Evolutionary conservation across 2,329 filamentous ascomycete species (phyloP).

Genomic region (Paraphoma chrysanthemicola): DNA sequence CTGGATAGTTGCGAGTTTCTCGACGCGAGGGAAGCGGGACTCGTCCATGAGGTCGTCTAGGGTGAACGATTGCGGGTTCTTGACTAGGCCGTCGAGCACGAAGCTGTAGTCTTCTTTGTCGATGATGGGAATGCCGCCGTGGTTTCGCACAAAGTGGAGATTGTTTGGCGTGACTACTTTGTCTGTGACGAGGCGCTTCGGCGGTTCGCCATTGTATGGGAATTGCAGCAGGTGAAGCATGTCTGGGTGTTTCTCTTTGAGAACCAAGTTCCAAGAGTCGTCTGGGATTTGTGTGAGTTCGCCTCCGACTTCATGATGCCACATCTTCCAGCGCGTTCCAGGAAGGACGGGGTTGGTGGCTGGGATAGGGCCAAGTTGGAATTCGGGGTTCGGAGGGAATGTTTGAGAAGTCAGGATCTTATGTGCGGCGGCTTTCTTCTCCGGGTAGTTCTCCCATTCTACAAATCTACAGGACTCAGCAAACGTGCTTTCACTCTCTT

Average conservation of each 20-base stretch:
- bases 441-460: conserved; percentile 59
- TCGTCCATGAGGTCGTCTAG: conserved; percentile 68
- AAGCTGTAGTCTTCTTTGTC: conserved; percentile 63
- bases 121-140: conserved; percentile 73
- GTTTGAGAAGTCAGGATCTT: conserved; percentile 53
- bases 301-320: not conserved
- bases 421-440: conserved; percentile 65
- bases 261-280: conserved; percentile 59
- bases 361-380: conserved; percentile 52
- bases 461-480: conserved; percentile 50
- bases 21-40: conserved; percentile 63
- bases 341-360: conserved; percentile 53
- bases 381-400: conserved; percentile 48
- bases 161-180: conserved; percentile 67
- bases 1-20: conserved; percentile 67
- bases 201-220: conserved; percentile 57
- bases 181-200: conserved; percentile 28
- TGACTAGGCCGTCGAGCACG: conserved; percentile 67
- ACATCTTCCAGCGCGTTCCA: conserved; percentile 53
- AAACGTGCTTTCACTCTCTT: conserved; percentile 39
- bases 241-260: conserved; percentile 52
- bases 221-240: conserved; percentile 57
- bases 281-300: conserved; percentile 55
- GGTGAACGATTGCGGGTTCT: conserved; percentile 63
- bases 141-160: conserved; percentile 72